Evolutionary conservation across 805 yeast genomes (phyloP), one percentile per base, ranked within the genome.

Genomic region (Pichia insulana): DNA sequence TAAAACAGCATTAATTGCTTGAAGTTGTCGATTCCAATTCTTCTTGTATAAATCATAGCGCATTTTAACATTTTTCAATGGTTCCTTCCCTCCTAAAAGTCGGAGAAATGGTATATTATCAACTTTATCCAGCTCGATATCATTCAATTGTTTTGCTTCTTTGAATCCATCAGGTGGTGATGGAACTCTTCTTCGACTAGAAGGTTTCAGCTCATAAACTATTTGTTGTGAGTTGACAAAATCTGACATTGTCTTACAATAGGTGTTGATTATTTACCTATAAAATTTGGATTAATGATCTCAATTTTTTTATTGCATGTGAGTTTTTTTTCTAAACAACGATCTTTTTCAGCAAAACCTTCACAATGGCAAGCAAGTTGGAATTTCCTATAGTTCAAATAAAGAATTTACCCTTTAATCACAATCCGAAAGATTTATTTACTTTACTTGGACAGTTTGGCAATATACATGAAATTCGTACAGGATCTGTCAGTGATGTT

Each of bases 371-470:
- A 31, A 31, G 18, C 34, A 31, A 31, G 20, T 27, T 19, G 18
- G 59, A 58, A 27, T 62, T 60, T 26, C 68, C 68, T 3, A 56
- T 63, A 15, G 37, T 80, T 15, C 65, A 67, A 45, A 77, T 77
- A 26, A 76, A 74, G 54, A 79, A 79, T 52, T 63, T 79, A 7
- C 79, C 84, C 2, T 79, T 69, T 51, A 68, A 67, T 20, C 64
- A 71, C 1, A 59, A 72, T 4, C 49, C 71, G 0, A 63, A 60
- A 3, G 71, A 74, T 31, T 58, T 80, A 28, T 76, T 71, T 50
- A 70, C 68, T 22, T 59, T 78, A 7, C 72, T 76, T 48, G 74
- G 76, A 5, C 67, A 70, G 41, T 76, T 65, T 53, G 85, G 84
- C 2, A 68, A 69, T 35, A 68, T 79, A 20, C 63, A 71, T 45